These are phyloP conservation scores for Erodium maritimum DNA, from an alignment of 345 rosid genomes.

Conservation along the genomic window DNA sequence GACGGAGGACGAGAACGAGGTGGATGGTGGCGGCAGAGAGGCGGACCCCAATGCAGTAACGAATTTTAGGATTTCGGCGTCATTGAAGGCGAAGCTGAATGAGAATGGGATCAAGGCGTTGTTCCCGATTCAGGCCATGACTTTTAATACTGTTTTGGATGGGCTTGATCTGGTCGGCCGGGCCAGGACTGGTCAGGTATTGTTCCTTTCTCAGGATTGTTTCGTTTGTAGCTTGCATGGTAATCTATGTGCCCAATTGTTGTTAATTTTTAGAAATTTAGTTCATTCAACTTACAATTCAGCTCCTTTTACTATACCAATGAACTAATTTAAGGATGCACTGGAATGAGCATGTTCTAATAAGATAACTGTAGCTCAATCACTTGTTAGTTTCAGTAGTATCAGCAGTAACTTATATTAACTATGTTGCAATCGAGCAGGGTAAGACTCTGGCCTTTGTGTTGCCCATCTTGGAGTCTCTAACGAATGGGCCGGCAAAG, in stretches of 20 bases:
- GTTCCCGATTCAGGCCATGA: conserved; percentile 85
- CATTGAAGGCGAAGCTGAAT: conserved; percentile 49
- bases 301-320: background rate
- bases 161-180: conserved; percentile 88
- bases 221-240: background rate
- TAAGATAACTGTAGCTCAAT: background rate
- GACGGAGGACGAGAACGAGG: conserved; percentile 32
- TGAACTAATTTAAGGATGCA: background rate
- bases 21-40: conserved; percentile 31
- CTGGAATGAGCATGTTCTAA: background rate
- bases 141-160: conserved; percentile 57
- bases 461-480: conserved; percentile 83
- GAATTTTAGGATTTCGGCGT: conserved; percentile 58
- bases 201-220: background rate
- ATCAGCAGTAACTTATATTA: background rate
- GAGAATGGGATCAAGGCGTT: conserved; percentile 65
- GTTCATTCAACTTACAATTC: background rate
- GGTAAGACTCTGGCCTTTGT: conserved; percentile 97
- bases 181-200: conserved; percentile 95
- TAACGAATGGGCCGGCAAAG: conserved; percentile 59
- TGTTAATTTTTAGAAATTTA: background rate
- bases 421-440: conserved; percentile 22
- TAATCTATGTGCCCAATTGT: background rate
- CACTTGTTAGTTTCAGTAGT: too few relatives aligned
- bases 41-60: conserved; percentile 62